Conservation (phyloP, 495 filamentous ascomycete genomes). For the Annulohypoxylon moriforme region DNA sequence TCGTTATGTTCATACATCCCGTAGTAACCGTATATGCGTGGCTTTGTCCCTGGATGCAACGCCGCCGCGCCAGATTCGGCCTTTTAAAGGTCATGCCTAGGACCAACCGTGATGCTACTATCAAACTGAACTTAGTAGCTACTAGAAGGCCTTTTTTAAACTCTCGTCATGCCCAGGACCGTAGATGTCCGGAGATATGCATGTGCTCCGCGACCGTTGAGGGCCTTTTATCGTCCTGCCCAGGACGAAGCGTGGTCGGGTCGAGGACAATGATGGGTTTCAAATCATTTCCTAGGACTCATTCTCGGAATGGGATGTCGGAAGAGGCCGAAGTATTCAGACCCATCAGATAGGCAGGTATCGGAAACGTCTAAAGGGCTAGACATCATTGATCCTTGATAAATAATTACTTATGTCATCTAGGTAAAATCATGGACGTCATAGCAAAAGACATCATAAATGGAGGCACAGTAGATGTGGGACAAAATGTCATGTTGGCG, state of each 20-base stretch:
- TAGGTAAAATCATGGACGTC: neutral
- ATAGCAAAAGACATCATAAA: neutral
- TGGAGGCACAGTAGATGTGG: neutral
- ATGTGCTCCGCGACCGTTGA: slow-evolving; percentile 25
- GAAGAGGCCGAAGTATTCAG: neutral
- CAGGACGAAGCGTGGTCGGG: slow-evolving; percentile 34
- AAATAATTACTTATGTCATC: too few relatives aligned
- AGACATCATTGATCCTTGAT: neutral
- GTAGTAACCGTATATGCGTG: slow-evolving; percentile 33
- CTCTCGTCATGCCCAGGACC: slow-evolving; percentile 37
- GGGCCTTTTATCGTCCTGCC: slow-evolving; percentile 45
- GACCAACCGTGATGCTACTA: slow-evolving; percentile 26
- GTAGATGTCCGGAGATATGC: slow-evolving; percentile 7
- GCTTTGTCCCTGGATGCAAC: slow-evolving; percentile 12
- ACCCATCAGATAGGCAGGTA: neutral
- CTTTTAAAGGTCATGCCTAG: slow-evolving; percentile 29
- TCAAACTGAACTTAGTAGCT: slow-evolving; percentile 21
- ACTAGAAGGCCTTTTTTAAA: slow-evolving; percentile 36
- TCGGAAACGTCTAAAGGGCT: neutral
- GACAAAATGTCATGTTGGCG: neutral
- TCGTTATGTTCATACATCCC: slow-evolving; percentile 39
- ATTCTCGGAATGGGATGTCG: neutral
- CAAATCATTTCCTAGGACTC: neutral
- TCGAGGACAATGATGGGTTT: neutral
- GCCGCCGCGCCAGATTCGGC: neutral